phyloP scores from a whole-genome alignment of 2,329 filamentous ascomycete species.

The Penicillium palitans region DNA sequence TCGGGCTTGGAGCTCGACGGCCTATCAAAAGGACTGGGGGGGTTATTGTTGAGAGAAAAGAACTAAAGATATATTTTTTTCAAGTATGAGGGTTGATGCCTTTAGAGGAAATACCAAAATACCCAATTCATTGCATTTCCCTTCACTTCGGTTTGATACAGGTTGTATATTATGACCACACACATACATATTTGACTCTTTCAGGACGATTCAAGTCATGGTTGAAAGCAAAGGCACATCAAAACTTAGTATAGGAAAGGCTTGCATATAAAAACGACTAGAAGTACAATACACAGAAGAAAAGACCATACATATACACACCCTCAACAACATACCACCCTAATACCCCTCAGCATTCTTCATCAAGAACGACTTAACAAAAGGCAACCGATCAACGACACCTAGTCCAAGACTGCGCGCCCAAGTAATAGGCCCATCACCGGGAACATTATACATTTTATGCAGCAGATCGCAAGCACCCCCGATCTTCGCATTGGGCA shows the following conservation, averaged over 20 bases:
- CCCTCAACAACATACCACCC: background rate
- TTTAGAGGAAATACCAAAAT: constrained; percentile 11
- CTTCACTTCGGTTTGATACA: background rate
- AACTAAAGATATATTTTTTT: background rate
- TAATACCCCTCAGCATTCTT: constrained; percentile 53
- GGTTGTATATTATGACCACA: background rate
- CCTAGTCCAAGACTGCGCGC: constrained; percentile 74
- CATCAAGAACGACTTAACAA: constrained; percentile 86
- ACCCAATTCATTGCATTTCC: constrained; percentile 15
- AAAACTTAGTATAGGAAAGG: background rate
- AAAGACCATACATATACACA: constrained; percentile 5
- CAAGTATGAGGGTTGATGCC: background rate
- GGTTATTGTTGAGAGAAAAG: background rate
- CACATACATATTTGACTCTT: too few relatives aligned
- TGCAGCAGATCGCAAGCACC: constrained; percentile 83
- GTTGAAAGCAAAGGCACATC: background rate
- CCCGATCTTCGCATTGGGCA: constrained; percentile 77
- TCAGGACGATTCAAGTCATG: background rate
- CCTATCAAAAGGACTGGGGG: constrained; percentile 6
- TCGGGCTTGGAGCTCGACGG: constrained; percentile 6
- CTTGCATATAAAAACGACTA: constrained; percentile 12
- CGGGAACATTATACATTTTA: constrained; percentile 77
- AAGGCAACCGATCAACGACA: constrained; percentile 71
- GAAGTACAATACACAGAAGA: constrained; percentile 22
- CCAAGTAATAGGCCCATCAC: constrained; percentile 75